Percentiles rank a stretch among this genome's conserved stretches.
Evolutionary conservation across 2,329 filamentous ascomycete genomes (phyloP).

Genomic region (Claviceps pazoutovae): DNA sequence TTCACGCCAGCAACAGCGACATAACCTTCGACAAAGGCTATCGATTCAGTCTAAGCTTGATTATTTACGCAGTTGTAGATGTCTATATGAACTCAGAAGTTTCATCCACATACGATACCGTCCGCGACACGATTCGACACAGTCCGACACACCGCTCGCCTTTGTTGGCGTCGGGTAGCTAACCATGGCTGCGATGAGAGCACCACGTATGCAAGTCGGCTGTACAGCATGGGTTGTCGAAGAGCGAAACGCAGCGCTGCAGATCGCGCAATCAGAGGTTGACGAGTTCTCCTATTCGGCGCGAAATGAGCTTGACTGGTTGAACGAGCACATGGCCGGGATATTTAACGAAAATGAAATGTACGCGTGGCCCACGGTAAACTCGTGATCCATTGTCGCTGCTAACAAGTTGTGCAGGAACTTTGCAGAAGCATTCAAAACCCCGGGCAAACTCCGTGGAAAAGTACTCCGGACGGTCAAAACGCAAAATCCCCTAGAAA

Average conservation of each 20-base stretch:
- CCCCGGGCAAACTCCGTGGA: constrained; percentile 67
- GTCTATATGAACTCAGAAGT: constrained; percentile 4
- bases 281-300: constrained; percentile 91
- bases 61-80: constrained; percentile 1
- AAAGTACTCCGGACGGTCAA: constrained; percentile 64
- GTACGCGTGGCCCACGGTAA: constrained; percentile 33
- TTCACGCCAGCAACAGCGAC: constrained; percentile 8
- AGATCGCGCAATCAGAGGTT: constrained; percentile 66
- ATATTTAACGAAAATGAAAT: constrained; percentile 78
- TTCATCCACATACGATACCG: background rate
- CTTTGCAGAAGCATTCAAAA: constrained; percentile 92
- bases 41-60: background rate
- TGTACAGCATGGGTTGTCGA: constrained; percentile 74
- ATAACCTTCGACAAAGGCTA: background rate
- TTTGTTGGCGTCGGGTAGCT: constrained; percentile 7
- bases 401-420: constrained; percentile 43
- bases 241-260: constrained; percentile 65
- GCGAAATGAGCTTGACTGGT: constrained; percentile 89
- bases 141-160: constrained; percentile 1
- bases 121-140: background rate
- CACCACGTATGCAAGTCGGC: constrained; percentile 56
- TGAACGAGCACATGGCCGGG: constrained; percentile 96
- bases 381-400: background rate
- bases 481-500: constrained; percentile 43
- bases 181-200: constrained; percentile 32